Evolutionary conservation across 179 eudicot species (phyloP).

Genomic region (Vitellaria paradoxa): DNA sequence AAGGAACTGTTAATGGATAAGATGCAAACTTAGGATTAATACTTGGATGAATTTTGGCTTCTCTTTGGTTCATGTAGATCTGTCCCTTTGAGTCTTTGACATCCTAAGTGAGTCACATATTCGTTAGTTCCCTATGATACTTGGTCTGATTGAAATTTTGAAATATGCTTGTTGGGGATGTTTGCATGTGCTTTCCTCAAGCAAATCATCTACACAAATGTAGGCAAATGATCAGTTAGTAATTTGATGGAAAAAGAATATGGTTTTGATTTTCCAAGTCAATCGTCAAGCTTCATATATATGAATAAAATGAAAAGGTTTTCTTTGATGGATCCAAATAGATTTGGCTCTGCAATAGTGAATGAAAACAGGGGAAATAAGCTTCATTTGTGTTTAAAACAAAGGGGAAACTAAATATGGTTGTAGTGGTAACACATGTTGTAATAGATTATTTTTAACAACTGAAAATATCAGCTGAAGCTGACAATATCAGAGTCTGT

Average conservation of each 20-base stretch:
- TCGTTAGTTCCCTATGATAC: no score
- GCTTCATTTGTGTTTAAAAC: background rate
- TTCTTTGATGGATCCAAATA: background rate
- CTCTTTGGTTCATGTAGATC: background rate
- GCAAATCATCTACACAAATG: no score
- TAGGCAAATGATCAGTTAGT: background rate
- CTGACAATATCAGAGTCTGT: background rate
- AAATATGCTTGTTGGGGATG: no score
- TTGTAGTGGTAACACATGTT: background rate
- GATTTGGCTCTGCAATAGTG: background rate
- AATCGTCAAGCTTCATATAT: background rate
- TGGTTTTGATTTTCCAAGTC: background rate
- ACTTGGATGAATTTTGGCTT: background rate
- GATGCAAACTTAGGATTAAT: background rate
- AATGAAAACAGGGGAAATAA: background rate
- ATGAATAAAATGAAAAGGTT: background rate
- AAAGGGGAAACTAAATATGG: background rate
- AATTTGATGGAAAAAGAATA: background rate
- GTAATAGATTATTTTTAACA: background rate
- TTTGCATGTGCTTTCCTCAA: no score
- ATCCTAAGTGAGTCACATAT: no score
- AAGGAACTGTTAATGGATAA: background rate
- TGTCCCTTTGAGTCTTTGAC: no score
- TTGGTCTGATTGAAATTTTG: no score
- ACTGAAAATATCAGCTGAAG: background rate